Evolutionary conservation across 2,329 filamentous ascomycete species (phyloP).

Genomic region (Bipolaris gigantea): DNA sequence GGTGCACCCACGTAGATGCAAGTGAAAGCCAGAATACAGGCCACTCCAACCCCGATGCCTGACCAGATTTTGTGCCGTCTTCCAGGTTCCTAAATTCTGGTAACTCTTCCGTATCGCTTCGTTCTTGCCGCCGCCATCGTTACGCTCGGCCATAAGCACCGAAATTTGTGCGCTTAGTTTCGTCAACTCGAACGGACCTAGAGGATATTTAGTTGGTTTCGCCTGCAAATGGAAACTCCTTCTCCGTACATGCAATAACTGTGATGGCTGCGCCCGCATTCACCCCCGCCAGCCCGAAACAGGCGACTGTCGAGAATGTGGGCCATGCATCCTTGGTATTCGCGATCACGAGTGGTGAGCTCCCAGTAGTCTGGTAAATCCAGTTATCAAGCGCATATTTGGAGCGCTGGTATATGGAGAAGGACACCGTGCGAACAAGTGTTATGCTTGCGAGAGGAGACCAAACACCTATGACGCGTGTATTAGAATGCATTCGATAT

Average conservation of each 20-base stretch:
- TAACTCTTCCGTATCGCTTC: slow-evolving; percentile 59
- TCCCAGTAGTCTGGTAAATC: slow-evolving; percentile 65
- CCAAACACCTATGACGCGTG: slow-evolving; percentile 60
- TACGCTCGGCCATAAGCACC: slow-evolving; percentile 69
- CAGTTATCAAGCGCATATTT: slow-evolving; percentile 73
- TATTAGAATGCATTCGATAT: slow-evolving; percentile 13
- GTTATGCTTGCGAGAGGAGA: slow-evolving; percentile 81
- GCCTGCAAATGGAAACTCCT: neutral
- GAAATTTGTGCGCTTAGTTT: slow-evolving; percentile 86
- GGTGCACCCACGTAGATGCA: slow-evolving; percentile 69
- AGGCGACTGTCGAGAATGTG: slow-evolving; percentile 71
- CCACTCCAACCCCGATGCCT: slow-evolving; percentile 72
- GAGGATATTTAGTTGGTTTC: slow-evolving; percentile 13
- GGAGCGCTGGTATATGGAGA: slow-evolving; percentile 76
- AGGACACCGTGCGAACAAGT: slow-evolving; percentile 74
- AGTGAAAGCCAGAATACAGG: slow-evolving; percentile 76
- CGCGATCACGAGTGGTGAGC: slow-evolving; percentile 73
- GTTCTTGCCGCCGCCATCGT: slow-evolving; percentile 47
- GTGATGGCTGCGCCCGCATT: slow-evolving; percentile 80
- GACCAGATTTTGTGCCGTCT: slow-evolving; percentile 76
- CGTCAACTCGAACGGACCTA: slow-evolving; percentile 83
- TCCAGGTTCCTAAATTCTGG: slow-evolving; percentile 75
- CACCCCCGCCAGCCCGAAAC: slow-evolving; percentile 76
- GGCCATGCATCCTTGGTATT: slow-evolving; percentile 71
- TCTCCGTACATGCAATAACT: slow-evolving; percentile 66